These are phyloP conservation scores for Alternaria sp. DNA, from an alignment of 2,329 filamentous ascomycete genomes.

Conservation along the genomic window DNA sequence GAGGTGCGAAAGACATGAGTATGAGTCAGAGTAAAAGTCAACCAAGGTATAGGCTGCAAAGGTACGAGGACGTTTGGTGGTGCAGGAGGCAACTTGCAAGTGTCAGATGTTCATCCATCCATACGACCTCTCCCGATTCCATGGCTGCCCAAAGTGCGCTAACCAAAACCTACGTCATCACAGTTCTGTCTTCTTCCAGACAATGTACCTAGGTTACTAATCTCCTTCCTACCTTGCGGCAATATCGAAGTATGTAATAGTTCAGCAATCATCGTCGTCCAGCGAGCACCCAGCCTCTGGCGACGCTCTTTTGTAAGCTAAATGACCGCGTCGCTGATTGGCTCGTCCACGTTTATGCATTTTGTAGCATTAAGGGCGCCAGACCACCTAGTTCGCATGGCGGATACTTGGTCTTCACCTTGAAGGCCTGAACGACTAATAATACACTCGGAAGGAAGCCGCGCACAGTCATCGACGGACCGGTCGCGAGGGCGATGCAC, in stretches of 20 bases:
- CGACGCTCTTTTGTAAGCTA: neutral
- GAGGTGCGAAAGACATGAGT: constrained; percentile 43
- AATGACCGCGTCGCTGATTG: constrained; percentile 5
- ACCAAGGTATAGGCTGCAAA: constrained; percentile 5
- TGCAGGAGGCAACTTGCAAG: constrained; percentile 9
- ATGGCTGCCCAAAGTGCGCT: constrained; percentile 21
- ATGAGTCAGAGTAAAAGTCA: constrained; percentile 34
- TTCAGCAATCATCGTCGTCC: neutral
- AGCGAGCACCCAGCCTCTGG: neutral
- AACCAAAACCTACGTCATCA: constrained; percentile 23
- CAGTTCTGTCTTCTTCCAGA: neutral
- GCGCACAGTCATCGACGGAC: neutral
- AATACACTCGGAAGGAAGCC: neutral
- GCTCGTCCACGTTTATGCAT: no score
- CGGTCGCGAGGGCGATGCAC: neutral
- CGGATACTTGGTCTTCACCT: neutral
- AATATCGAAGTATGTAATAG: neutral
- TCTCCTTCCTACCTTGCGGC: neutral
- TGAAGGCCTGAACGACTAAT: neutral
- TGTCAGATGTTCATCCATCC: constrained; percentile 10
- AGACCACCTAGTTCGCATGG: neutral
- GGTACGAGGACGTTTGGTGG: constrained; percentile 9
- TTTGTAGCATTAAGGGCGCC: no score
- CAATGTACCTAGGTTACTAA: neutral
- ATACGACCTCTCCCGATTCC: constrained; percentile 14